Base-by-base conservation (phyloP, 768 basidiomycete species). In the Russula olivacea region DNA sequence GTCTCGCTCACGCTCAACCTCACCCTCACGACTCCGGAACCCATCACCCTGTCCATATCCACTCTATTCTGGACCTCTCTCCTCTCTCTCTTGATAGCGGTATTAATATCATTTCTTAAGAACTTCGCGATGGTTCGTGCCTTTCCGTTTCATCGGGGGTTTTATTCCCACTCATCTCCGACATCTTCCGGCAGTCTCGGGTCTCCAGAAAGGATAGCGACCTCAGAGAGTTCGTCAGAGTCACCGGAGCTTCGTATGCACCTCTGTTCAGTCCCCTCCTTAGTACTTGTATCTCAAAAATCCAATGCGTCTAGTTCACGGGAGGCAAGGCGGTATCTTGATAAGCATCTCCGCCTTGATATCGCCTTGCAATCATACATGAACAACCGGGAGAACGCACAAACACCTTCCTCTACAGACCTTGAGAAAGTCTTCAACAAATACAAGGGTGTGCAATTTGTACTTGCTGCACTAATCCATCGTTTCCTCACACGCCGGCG, bases 361-460 rank as follows among this genome's bases (percentile, higher is more conserved):
- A 72, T 78, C n/a, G 89, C 89, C 25, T 75, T 90, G 50, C 87
- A 91, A 71, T 83, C 87, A 1, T 92, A 78, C 72, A 89, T 82
- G 74, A 83, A 81, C 67, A 81, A 88, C 58, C 79, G 82, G 28
- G 70, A 71, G 14, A 57, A 60, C 53, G 5, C 41, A n/a, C 15
- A 61, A 40, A 45, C 59, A 10, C 49, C 73, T 7, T 71, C 72
- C 3, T 69, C 73, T 28, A 72, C 65, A 66, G 77, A 78, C 65
- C 71, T 80, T 2, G 74, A 72, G 50, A 70, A 70, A 43, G 50
- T 81, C 19, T 81, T 80, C 67, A 75, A 77, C 61, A 68, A 71
- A 45, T 81, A 80, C 68, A 77, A 77, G 66, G 79, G 79, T 78
- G 50, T 59, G 73, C 63, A 5, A 30, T 17, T 17, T 47, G 10